Percentiles rank a stretch among this genome's conserved stretches.
Evolutionary conservation across 2,329 filamentous ascomycete genomes (phyloP).

Genomic region (Pseudocercospora macadamiae): DNA sequence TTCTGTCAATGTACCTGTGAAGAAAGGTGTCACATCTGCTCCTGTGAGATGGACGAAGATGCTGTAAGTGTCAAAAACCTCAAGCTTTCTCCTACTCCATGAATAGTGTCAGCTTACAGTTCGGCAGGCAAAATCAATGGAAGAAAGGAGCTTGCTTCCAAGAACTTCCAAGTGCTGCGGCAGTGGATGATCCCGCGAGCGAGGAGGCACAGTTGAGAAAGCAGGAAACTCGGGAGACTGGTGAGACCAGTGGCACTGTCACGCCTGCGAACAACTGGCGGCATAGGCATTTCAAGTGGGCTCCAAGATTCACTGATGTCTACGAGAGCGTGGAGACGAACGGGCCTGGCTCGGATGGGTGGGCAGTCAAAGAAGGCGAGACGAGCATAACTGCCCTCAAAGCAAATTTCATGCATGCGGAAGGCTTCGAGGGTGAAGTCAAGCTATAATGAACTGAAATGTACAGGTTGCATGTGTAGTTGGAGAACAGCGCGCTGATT

Average conservation of each 20-base stretch:
- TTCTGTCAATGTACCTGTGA: conserved; percentile 84
- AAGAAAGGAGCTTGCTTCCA: conserved; percentile 80
- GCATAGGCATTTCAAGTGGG: conserved; percentile 95
- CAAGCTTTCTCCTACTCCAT: too few species aligned
- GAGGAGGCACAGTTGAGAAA: conserved; percentile 76
- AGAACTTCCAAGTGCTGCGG: conserved; percentile 67
- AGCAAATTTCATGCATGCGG: conserved; percentile 86
- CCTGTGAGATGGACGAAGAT: conserved; percentile 83
- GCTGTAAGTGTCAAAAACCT: conserved; percentile 50
- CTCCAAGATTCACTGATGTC: conserved; percentile 82
- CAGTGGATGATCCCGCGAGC: conserved; percentile 60
- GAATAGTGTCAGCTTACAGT: too few species aligned
- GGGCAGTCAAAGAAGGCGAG: conserved; percentile 83
- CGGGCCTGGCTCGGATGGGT: conserved; percentile 84
- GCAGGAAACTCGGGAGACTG: conserved; percentile 53
- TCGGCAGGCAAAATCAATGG: conserved; percentile 85
- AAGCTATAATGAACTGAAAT: conserved; percentile 63
- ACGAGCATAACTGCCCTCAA: conserved; percentile 89
- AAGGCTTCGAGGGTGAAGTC: conserved; percentile 70
- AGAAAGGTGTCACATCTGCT: conserved; percentile 68
- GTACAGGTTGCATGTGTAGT: not conserved
- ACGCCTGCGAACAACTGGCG: conserved; percentile 54
- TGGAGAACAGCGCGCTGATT: not conserved
- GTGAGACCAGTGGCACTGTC: conserved; percentile 35
- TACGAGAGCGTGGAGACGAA: conserved; percentile 82